Evolutionary conservation across 2,329 filamentous ascomycete species (phyloP), one percentile per base, ranked within the genome.

Genomic region (Microdochium bolleyi): DNA sequence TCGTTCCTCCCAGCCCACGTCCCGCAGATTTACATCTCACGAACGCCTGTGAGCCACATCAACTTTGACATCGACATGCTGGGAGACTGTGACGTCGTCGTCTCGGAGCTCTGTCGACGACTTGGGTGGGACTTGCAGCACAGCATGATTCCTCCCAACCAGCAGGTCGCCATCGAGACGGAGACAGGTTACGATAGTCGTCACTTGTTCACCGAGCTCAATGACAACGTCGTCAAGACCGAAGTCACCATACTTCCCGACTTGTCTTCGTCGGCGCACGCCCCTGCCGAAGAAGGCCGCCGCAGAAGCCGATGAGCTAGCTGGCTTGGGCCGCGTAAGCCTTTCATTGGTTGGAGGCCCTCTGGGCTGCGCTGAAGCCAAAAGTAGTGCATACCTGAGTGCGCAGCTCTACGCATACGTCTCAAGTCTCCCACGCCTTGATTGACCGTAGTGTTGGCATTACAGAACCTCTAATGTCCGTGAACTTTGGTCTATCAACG

Each of bases 21-120:
- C 38, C 92, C 92, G 7, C 91, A 96, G 70, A 88, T 96, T 57
- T 95, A 94, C 70, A 89, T 96, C 61, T 92, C 87, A 19, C 83
- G 89, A 59, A 87, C 88, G 73, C 86, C 90, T 2, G 89, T 96
- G 52, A 78, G 77, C 34, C 92, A 97, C 69, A 88, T 95, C 66
- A 90, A 95, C 66, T 97, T 99, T 62, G 94, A 99, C 69, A 90
- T 99, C 60, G 92, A 96, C 66, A 79, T 99, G 52, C 77, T 97
- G n/a, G 94, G 94, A 34, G 90, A 96, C 66, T 96, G 92, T 70
- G 94, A 99, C 65, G 80, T 91, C 41, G 85, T 97, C 9, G 88
- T 97, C 14, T 80, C 87, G 1, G 92, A 97, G 72, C 79, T 99
- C 51, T 92, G 89, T 65, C 81, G 85, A 48, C 82, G 89, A 13